phyloP scores from a whole-genome alignment of 2,329 filamentous ascomycete species.

The Fusarium compactum region DNA sequence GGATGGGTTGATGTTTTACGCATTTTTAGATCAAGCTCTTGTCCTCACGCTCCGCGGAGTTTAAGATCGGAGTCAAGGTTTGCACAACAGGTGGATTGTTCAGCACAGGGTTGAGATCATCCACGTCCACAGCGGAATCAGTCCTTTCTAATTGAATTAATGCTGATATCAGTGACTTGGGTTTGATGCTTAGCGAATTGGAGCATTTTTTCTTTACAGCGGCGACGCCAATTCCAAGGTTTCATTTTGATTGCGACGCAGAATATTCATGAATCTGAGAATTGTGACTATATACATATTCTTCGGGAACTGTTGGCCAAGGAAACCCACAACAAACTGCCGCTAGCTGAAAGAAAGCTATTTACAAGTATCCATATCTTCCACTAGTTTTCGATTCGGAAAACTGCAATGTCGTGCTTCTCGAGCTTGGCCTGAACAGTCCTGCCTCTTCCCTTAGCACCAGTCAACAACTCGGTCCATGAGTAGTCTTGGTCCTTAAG shows the following conservation, averaged over 20 bases:
- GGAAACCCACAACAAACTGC: not conserved
- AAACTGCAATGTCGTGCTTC: constrained; percentile 22
- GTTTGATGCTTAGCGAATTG: not conserved
- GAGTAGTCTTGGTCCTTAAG: constrained; percentile 21
- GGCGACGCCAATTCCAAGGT: not conserved
- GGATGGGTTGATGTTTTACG: too few relatives aligned
- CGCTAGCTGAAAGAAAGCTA: not conserved
- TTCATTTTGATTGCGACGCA: not conserved
- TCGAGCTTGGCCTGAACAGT: constrained; percentile 18
- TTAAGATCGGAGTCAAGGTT: not conserved
- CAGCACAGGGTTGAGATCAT: not conserved
- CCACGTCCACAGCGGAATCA: not conserved
- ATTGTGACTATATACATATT: not conserved
- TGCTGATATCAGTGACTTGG: not conserved
- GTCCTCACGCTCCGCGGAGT: not conserved
- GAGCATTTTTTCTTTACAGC: not conserved
- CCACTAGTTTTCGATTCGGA: constrained; percentile 16
- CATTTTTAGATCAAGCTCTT: not conserved
- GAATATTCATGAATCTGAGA: not conserved
- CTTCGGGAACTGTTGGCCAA: not conserved
- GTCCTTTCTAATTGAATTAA: not conserved
- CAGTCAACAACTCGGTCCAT: constrained; percentile 24
- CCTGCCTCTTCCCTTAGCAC: constrained; percentile 22
- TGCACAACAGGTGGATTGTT: not conserved
- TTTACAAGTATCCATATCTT: not conserved